A percentile compares a stretch with the other conserved stretches of the same genome.
phyloP scores from a whole-genome alignment of 75 land plant genomes.

The Gnetum montanum region DNA sequence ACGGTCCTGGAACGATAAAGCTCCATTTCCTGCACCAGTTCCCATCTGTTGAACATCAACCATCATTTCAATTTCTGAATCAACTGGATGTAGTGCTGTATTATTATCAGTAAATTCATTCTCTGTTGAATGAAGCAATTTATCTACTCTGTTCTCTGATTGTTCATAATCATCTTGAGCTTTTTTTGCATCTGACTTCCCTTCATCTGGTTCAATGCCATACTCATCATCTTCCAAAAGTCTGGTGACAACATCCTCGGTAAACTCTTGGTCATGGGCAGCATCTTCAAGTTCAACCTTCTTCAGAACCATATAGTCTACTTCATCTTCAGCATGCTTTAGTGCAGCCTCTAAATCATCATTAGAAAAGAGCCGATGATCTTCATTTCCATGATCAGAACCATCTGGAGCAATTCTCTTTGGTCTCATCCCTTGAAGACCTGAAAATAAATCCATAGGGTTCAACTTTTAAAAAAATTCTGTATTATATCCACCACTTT shows the following conservation, averaged over 20 bases:
- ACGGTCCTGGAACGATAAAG: conserved; percentile 75
- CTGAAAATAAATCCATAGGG: conserved; percentile 90
- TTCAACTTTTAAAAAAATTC: conserved; percentile 97
- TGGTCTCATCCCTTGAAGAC: conserved; percentile 28
- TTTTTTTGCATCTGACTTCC: conserved; percentile 24
- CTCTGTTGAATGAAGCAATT: not conserved
- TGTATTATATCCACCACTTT: conserved; percentile 92
- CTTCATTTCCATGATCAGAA: conserved; percentile 8
- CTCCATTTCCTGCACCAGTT: conserved; percentile 73
- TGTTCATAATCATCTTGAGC: conserved; percentile 29
- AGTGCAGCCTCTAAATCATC: conserved; percentile 92
- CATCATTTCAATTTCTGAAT: conserved; percentile 82
- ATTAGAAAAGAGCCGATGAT: conserved; percentile 45
- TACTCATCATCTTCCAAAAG: conserved; percentile 76
- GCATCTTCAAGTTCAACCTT: conserved; percentile 94
- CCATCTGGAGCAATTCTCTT: not conserved
- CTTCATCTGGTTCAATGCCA: conserved; percentile 56
- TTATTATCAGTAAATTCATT: conserved; percentile 15
- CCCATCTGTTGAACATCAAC: conserved; percentile 97
- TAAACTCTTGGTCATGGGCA: conserved; percentile 90
- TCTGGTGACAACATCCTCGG: conserved; percentile 65
- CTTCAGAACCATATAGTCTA: conserved; percentile 98
- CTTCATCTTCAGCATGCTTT: conserved; percentile 96
- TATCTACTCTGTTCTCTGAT: conserved; percentile 11
- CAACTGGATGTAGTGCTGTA: conserved; percentile 27